Percentiles rank a stretch among this genome's conserved stretches.
phyloP scores from a whole-genome alignment of 2,329 filamentous ascomycete genomes.

The Neonectria neomacrospora region DNA sequence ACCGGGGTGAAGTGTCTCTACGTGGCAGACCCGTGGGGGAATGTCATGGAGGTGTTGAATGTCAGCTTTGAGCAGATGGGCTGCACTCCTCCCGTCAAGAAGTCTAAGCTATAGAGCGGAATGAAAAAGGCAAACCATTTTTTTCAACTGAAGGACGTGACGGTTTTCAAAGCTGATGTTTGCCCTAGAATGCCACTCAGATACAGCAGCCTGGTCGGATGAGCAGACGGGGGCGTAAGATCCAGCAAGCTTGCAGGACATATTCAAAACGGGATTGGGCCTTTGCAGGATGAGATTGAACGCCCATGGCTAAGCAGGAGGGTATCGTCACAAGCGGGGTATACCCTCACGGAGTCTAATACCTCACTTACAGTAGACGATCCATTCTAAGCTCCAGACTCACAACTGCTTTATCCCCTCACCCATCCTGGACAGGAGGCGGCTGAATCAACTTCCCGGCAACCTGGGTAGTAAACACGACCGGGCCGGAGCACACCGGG shows the following conservation, averaged over 20 bases:
- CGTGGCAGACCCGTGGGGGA: conserved; percentile 21
- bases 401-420: not conserved
- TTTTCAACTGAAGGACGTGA: too few relatives aligned
- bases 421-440: not conserved
- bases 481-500: not conserved
- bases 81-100: not conserved
- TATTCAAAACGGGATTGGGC: not conserved
- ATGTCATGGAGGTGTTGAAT: conserved; percentile 24
- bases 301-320: not conserved
- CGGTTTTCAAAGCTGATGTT: too few relatives aligned
- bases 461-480: not conserved
- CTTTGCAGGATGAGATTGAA: not conserved
- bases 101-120: conserved; percentile 3
- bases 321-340: not conserved
- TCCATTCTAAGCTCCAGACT: not conserved
- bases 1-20: conserved; percentile 20
- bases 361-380: not conserved
- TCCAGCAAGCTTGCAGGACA: not conserved
- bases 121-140: not conserved
- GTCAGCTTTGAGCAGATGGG: conserved; percentile 22
- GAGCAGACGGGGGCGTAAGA: not conserved
- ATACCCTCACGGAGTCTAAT: not conserved
- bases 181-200: too few relatives aligned
- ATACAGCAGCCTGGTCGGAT: not conserved
- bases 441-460: not conserved